Base-by-base conservation (phyloP, 2,329 filamentous ascomycete species). In the Pseudogymnoascus sp. region DNA sequence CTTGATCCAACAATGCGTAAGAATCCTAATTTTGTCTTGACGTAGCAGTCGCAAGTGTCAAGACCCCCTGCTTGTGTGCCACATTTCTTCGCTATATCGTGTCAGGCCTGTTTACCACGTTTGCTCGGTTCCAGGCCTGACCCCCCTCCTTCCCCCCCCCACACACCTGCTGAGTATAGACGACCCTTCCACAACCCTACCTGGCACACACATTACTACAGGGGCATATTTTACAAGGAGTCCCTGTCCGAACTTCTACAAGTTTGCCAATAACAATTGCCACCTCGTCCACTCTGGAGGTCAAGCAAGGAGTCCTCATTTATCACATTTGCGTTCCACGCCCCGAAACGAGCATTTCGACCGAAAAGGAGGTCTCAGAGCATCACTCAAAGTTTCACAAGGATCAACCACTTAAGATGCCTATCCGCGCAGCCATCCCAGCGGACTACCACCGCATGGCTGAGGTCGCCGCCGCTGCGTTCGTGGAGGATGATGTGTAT, bases 401-500 rank as follows among this genome's bases (percentile, higher is more conserved):
- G 28, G 8, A 19, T 6, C 10, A 35, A n/a, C 10, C 31, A 33
- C n/a, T 56, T 28, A 62, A 37, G 33, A 66, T 65, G 63, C 8
- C 61, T 28, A 63, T 66, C 22, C 60, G 63, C 11, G 37, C 46
- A 26, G 64, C 63, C 12, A 35, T 19, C 8, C 26, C 19, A 12
- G 31, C 26, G 12, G 65, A 67, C 33, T 37, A 64, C 10, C 63
- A 28, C n/a, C 50, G 61, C 31, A 69, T 75, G 56, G 71, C 73
- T 8, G 66, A 69, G 66, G 63, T 73, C 8, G 64, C 72, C 61
- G 69, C 75, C 4, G 65, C 65, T 14, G 74, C 74, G 0, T 77
- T 77, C 61, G 69, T 69, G 66, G 68, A 75, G 6, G 74, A 77
- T 28, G 69, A 70, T 10, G 56, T 77, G 6, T 74, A 74, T 35